Conservation (phyloP, 2,329 filamentous ascomycete genomes). For the Elsinoe australis region DNA sequence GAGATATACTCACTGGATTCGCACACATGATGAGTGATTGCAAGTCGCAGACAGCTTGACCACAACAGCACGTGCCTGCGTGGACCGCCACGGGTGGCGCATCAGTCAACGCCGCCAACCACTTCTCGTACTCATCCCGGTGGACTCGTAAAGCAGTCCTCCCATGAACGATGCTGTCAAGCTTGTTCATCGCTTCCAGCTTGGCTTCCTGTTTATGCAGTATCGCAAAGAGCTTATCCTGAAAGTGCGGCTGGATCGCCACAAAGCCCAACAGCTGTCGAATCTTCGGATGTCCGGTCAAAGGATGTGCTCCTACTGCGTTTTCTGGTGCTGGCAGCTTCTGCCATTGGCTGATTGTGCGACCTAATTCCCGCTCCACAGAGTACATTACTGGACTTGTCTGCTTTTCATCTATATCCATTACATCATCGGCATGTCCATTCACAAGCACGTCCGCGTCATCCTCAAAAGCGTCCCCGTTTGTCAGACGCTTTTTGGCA, state of each 20-base stretch:
- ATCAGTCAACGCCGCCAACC: conserved; percentile 8
- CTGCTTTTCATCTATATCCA: neutral
- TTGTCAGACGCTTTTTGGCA: neutral
- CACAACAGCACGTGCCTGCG: conserved; percentile 21
- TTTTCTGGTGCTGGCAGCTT: neutral
- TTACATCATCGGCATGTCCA: neutral
- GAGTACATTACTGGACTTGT: neutral
- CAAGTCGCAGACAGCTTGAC: conserved; percentile 15
- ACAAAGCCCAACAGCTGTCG: neutral
- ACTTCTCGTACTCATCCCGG: conserved; percentile 1
- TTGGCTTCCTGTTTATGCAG: neutral
- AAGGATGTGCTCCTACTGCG: neutral
- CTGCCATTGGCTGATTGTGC: neutral
- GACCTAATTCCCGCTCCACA: neutral
- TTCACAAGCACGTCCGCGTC: too few species aligned
- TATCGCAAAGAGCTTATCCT: neutral
- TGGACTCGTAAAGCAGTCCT: conserved; percentile 4
- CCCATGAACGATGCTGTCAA: conserved; percentile 14
- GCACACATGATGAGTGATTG: conserved; percentile 22
- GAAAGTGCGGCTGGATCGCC: conserved; percentile 9
- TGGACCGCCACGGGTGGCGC: neutral
- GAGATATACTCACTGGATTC: conserved; percentile 20
- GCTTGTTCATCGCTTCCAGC: conserved; percentile 12
- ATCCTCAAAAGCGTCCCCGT: too few species aligned
- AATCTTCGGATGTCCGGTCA: conserved; percentile 14